Evolutionary conservation across 495 filamentous ascomycete species (phyloP), one percentile per base, ranked within the genome.

Genomic region (Xylaria longipes): DNA sequence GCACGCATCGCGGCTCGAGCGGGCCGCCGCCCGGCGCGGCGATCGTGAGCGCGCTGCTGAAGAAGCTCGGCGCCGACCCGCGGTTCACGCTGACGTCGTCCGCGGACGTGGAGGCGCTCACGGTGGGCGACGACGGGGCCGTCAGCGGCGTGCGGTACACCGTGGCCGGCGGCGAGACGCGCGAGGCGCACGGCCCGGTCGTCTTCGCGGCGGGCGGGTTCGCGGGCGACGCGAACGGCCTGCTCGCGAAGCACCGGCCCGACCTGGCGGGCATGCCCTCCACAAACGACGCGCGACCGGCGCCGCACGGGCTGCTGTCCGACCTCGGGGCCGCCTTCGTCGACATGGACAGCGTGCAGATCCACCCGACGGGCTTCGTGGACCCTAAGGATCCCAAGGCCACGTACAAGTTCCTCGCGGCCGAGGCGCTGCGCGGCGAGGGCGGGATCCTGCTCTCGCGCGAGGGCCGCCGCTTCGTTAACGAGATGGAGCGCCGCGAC

Each of bases 321-420:
- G 76, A 70, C 7, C 71, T 85, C 1, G 88, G 86, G 0, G 89
- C 87, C 4, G 73, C 75, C 31, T 76, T 89, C 33, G 78, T 89
- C 14, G 89, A 91, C 69, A 90, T 91, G 88, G 85, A 87, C 3
- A 77, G 78, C 66, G 86, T 89, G 15, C 87, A 89, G 76, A 82
- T 89, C 27, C 87, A 89, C 75, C 92, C 92, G 5, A 94, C 92
- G 3, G 91, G 91, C 63, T 89, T 94, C 60, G 85, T 94, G 4
- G 92, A 94, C 77, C 90, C 91, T 27, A 88, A 75, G 11, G 72
- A 76, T 52, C 75, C 80, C 4, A 15, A 41, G 1, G 71, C 76
- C 8, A 70, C 75, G 43, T 78, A 88, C 41, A 89, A 90, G 76
- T 87, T 91, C 73, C 82, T 90, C n/a, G 88, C 89, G 0, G 88